Percentiles rank a stretch among this genome's conserved stretches.
phyloP scores from a whole-genome alignment of 176 grass and related monocot genomes.

The Saccharum spontaneum region DNA sequence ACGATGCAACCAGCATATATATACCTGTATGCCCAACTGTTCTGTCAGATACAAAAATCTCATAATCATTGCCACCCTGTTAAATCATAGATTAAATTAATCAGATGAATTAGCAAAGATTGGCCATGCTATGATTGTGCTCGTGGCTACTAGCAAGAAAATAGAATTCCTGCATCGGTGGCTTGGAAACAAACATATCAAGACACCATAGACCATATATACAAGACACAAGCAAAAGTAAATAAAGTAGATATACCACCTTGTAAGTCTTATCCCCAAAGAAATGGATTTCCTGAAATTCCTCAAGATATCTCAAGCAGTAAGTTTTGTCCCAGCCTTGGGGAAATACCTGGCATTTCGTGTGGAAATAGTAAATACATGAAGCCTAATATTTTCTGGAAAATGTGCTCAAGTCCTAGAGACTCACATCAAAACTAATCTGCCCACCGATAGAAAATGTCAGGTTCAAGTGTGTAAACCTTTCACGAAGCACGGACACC shows the following conservation, averaged over 20 bases:
- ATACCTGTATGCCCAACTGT: slow-evolving; percentile 93
- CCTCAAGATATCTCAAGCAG: slow-evolving; percentile 86
- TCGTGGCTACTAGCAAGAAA: background rate
- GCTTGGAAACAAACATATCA: background rate
- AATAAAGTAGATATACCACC: slow-evolving; percentile 37
- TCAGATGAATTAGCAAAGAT: background rate
- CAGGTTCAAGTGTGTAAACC: slow-evolving; percentile 78
- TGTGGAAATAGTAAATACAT: slow-evolving; percentile 25
- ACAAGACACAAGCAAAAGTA: background rate
- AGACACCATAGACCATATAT: background rate
- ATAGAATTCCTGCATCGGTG: background rate
- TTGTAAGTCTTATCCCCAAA: slow-evolving; percentile 98
- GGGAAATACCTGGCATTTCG: slow-evolving; percentile 66
- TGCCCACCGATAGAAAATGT: slow-evolving; percentile 91
- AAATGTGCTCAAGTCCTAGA: background rate
- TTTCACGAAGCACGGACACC: slow-evolving; percentile 82
- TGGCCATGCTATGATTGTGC: background rate
- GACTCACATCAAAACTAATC: slow-evolving; percentile 95
- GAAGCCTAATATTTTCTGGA: background rate
- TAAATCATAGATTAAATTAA: slow-evolving; percentile 9
- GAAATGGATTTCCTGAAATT: slow-evolving; percentile 93
- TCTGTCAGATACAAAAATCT: slow-evolving; percentile 84
- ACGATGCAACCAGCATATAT: slow-evolving; percentile 29
- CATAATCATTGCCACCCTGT: slow-evolving; percentile 92
- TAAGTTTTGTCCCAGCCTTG: slow-evolving; percentile 94